These are phyloP conservation scores for Exophiala aquamarina DNA, from an alignment of 2,329 filamentous ascomycete species.

Conservation along the genomic window DNA sequence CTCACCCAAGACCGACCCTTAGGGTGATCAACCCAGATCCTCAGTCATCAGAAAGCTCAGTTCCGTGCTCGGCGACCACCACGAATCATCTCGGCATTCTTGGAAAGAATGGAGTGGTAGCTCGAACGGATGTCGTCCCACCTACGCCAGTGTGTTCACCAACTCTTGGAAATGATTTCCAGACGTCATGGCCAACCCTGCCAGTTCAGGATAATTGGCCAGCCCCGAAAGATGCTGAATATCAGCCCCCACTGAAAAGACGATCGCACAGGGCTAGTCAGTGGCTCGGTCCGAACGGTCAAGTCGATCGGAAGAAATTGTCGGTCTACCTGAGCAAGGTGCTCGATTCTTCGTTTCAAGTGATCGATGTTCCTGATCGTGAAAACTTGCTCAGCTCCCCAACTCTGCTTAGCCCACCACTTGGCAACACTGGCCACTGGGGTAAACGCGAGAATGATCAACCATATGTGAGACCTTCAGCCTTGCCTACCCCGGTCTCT, in stretches of 20 bases:
- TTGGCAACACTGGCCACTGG: neutral
- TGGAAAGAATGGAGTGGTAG: too few species aligned
- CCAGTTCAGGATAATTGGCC: neutral
- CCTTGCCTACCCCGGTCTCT: neutral
- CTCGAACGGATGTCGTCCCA: neutral
- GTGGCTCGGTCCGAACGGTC: conserved; percentile 10
- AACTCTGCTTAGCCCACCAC: neutral
- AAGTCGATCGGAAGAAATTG: conserved; percentile 16
- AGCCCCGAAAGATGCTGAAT: neutral
- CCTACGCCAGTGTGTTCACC: neutral
- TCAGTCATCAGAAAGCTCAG: neutral
- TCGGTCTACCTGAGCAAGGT: conserved; percentile 15
- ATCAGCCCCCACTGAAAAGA: neutral
- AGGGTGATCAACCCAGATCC: conserved; percentile 1
- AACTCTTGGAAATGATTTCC: neutral
- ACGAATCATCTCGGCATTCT: too few species aligned
- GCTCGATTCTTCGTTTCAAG: conserved; percentile 14
- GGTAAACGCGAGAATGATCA: neutral
- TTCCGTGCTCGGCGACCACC: neutral
- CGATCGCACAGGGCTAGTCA: conserved; percentile 10
- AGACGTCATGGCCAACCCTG: neutral
- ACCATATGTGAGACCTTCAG: neutral
- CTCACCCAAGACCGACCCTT: neutral
- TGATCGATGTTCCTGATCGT: conserved; percentile 1
- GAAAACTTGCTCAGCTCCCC: neutral